Evolutionary conservation across 441 rosid genomes (phyloP), one percentile per base, ranked within the genome.

Genomic region (Manihot esculenta): DNA sequence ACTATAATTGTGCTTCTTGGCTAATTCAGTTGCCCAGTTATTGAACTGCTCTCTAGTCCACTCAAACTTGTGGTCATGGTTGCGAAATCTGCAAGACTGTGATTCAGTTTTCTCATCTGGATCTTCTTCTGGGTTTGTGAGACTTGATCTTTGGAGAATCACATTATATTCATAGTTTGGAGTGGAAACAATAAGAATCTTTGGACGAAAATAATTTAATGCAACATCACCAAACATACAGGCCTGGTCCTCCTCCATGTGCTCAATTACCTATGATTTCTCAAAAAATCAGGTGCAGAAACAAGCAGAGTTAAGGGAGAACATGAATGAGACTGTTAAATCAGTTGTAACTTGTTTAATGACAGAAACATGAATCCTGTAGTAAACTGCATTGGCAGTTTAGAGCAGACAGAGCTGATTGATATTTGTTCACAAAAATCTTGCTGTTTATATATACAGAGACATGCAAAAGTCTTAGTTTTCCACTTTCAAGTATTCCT

Each of bases 11-110:
- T 95, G 89, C 68, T 71, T 76, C 8, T 66, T 48, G 1, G 90
- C 98, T 78, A 95, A 71, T 21, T 82, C 79, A 17, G 85, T 71
- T 24, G 97, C 97, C 99, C 98, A 95, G 0, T 62, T 55, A 75
- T 84, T 81, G 67, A 95, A 93, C 83, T 95, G 97, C 76, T 84
- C 86, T 64, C 97, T 89, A 9, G 97, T 95, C 99, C 98, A 95
- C 80, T 95, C 99, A 71, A 95, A 95, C 79, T 93, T 95, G 84
- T 95, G 99, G 81, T 93, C 99, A 50, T 91, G 93, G 86, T 93
- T 93, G 71, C 98, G 94, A 70, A 93, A 95, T 38, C 80, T 89
- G 10, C 89, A 85, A 41, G 86, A 75, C 64, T 86, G 87, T 3
- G 79, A 49, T 60, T 71, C 84, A 3, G 69, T 44, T 75, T 86